phyloP scores from a whole-genome alignment of 305 asterid genomes.

The Andrographis paniculata region DNA sequence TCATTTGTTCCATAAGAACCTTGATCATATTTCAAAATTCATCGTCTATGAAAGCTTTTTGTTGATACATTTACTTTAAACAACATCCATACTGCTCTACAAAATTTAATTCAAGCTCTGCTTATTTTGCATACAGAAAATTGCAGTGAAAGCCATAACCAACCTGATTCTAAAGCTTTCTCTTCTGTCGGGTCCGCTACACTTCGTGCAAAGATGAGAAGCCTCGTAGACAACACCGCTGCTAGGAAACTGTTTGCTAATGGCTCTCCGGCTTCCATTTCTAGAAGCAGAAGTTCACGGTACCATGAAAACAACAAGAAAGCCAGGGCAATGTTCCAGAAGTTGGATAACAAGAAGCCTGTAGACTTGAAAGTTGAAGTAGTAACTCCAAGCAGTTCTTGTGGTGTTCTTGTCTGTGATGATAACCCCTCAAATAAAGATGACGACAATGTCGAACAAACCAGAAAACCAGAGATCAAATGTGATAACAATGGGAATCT shows the following conservation, averaged over 20 bases:
- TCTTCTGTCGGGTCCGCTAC: conserved; percentile 22
- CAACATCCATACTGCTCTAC: neutral
- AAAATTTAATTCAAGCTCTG: too few species aligned
- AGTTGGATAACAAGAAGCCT: conserved; percentile 53
- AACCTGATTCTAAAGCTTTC: conserved; percentile 33
- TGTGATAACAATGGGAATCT: conserved; percentile 32
- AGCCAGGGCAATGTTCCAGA: conserved; percentile 59
- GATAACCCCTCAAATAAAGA: conserved; percentile 17
- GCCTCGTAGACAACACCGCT: conserved; percentile 18
- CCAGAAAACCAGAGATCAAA: conserved; percentile 37
- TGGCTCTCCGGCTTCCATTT: conserved; percentile 33
- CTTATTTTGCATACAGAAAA: conserved; percentile 28
- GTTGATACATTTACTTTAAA: too few species aligned
- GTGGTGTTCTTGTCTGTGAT: neutral
- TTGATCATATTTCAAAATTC: too few species aligned
- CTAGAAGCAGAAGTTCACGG: conserved; percentile 37
- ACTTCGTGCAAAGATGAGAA: conserved; percentile 31
- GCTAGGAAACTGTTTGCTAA: conserved; percentile 24
- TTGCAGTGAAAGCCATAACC: conserved; percentile 41
- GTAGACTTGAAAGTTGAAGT: conserved; percentile 26
- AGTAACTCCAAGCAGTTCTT: conserved; percentile 19
- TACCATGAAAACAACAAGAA: conserved; percentile 23
- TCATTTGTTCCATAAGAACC: too few species aligned
- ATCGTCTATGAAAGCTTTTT: too few species aligned
- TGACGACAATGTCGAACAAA: conserved; percentile 24